Conservation (phyloP, 1,139 yeast genomes). For the Ogataea hybrid region DNA sequence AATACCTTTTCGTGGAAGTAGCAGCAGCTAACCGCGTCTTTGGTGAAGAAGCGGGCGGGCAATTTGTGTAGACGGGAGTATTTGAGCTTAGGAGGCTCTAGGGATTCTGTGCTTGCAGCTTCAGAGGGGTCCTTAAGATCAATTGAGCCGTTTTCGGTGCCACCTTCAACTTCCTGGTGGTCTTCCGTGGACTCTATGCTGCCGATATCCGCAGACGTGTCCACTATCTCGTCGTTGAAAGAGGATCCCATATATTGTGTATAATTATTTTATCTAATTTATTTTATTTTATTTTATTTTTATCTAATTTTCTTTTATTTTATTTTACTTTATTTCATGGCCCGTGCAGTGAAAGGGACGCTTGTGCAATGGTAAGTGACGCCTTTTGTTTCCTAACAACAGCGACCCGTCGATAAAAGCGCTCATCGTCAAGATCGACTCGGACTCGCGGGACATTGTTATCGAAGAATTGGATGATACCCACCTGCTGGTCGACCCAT, state of each 20-base stretch:
- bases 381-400: conserved; percentile 14
- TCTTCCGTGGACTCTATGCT: neutral
- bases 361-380: conserved; percentile 32
- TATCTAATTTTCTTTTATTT: neutral
- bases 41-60: conserved; percentile 64
- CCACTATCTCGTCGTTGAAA: conserved; percentile 21
- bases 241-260: neutral
- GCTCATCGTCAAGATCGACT: conserved; percentile 75
- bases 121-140: conserved; percentile 23
- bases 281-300: conserved; percentile 45
- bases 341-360: conserved; percentile 39
- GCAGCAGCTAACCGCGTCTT: conserved; percentile 77
- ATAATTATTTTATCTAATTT: neutral
- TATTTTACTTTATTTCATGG: conserved; percentile 26
- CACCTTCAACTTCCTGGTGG: neutral
- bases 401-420: conserved; percentile 94
- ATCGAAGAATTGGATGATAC: conserved; percentile 83
- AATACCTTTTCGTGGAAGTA: conserved; percentile 56
- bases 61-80: conserved; percentile 66
- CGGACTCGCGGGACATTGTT: conserved; percentile 69
- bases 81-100: conserved; percentile 70
- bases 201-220: conserved; percentile 18
- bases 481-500: conserved; percentile 76
- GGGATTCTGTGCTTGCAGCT: conserved; percentile 46
- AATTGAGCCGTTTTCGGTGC: conserved; percentile 1